Conservation (phyloP, 2,329 filamentous ascomycete species). For the Aciculosporium take region DNA sequence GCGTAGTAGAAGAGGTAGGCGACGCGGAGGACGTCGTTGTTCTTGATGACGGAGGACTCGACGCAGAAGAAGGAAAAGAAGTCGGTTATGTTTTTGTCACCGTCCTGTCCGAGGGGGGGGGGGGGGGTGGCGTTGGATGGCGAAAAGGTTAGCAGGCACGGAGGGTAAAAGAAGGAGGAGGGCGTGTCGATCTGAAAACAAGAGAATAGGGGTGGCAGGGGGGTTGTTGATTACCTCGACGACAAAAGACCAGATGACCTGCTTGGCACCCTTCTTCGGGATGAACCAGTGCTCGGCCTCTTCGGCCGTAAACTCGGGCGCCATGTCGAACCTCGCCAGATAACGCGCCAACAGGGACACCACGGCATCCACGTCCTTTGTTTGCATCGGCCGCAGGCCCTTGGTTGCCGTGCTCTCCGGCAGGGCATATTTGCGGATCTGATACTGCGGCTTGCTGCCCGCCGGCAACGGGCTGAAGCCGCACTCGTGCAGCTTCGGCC, state of each 20-base stretch:
- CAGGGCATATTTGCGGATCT: slow-evolving; percentile 74
- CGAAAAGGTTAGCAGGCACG: background rate
- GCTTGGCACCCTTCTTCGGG: slow-evolving; percentile 50
- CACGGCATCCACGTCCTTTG: slow-evolving; percentile 64
- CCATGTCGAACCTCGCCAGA: slow-evolving; percentile 66
- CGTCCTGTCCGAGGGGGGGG: slow-evolving; percentile 21
- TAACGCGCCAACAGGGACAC: slow-evolving; percentile 63
- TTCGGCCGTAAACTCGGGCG: slow-evolving; percentile 63
- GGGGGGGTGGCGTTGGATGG: background rate
- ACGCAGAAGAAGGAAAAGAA: slow-evolving; percentile 96
- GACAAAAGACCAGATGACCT: slow-evolving; percentile 88
- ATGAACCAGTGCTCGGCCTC: slow-evolving; percentile 86
- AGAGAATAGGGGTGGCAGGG: background rate
- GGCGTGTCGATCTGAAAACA: too few species aligned
- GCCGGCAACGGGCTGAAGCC: slow-evolving; percentile 82
- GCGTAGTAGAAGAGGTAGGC: slow-evolving; percentile 98
- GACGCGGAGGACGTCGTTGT: slow-evolving; percentile 65
- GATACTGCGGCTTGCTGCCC: slow-evolving; percentile 70
- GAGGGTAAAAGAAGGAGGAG: background rate
- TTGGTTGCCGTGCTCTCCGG: slow-evolving; percentile 58
- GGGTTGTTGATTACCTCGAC: slow-evolving; percentile 48
- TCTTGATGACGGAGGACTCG: slow-evolving; percentile 80
- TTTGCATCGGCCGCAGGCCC: slow-evolving; percentile 68
- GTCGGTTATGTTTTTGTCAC: slow-evolving; percentile 74
- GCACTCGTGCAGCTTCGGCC: slow-evolving; percentile 89